phyloP scores from a whole-genome alignment of 2,329 filamentous ascomycete genomes.

The Ophiostoma novo-ulmi region DNA sequence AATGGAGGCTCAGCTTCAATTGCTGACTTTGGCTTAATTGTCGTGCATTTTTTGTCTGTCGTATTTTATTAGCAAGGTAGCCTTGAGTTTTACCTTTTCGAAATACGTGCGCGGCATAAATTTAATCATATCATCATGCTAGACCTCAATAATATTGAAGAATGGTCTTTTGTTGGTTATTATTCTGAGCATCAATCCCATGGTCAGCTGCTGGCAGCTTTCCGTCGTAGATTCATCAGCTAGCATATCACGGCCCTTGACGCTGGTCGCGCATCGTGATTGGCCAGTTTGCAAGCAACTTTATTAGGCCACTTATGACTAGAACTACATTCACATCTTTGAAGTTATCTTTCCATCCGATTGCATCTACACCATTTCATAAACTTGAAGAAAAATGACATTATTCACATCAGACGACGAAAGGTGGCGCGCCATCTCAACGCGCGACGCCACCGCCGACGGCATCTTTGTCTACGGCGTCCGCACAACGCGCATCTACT shows the following conservation, averaged over 20 bases:
- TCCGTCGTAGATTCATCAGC: neutral
- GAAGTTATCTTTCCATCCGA: too few relatives aligned
- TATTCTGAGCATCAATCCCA: neutral
- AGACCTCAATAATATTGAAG: neutral
- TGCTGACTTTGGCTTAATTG: neutral
- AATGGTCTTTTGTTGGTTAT: neutral
- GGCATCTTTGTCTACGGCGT: slow-evolving; percentile 43
- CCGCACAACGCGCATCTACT: slow-evolving; percentile 49
- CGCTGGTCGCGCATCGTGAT: neutral
- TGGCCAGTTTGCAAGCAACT: slow-evolving; percentile 9
- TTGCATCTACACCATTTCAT: too few relatives aligned
- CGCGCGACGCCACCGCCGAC: slow-evolving; percentile 36
- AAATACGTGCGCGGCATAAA: too few relatives aligned
- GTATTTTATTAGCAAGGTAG: neutral
- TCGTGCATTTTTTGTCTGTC: neutral
- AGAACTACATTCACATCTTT: neutral
- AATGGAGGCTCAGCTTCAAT: neutral
- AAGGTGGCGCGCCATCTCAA: slow-evolving; percentile 36
- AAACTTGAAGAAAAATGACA: neutral
- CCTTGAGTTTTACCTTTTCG: neutral
- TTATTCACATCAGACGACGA: neutral
- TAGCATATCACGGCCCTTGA: neutral
- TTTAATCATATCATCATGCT: neutral
- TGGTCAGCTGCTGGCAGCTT: neutral
- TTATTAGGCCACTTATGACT: neutral